Evolutionary conservation across 805 yeast species (phyloP).

Genomic region (Yarrowia porcina): DNA sequence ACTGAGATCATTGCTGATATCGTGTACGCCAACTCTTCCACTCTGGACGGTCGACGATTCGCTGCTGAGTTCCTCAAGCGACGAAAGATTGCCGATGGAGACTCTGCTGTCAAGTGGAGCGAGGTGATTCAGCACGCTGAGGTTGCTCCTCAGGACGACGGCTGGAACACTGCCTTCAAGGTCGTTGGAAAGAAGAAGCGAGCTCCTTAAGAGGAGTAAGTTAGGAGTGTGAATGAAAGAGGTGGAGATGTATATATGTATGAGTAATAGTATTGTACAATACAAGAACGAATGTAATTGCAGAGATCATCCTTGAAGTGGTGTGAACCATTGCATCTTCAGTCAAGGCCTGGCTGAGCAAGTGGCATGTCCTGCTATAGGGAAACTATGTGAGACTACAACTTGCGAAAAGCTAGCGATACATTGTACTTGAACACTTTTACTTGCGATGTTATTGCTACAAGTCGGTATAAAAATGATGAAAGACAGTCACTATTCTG

Average conservation of each 20-base stretch:
- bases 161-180: slow-evolving; percentile 49
- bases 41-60: slow-evolving; percentile 92
- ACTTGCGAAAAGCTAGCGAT: no score
- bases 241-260: background rate
- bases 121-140: slow-evolving; percentile 54
- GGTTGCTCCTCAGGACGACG: slow-evolving; percentile 37
- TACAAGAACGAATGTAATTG: no score
- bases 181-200: slow-evolving; percentile 60
- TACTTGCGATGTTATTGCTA: no score
- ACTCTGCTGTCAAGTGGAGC: slow-evolving; percentile 51
- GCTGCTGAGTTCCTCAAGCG: slow-evolving; percentile 85
- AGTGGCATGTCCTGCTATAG: no score
- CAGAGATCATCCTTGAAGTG: no score
- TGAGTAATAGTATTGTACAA: background rate
- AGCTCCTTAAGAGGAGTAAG: background rate
- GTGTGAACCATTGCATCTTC: no score
- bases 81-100: slow-evolving; percentile 65
- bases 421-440: no score
- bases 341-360: no score
- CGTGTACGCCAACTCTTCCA: slow-evolving; percentile 78
- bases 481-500: no score
- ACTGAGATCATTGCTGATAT: slow-evolving; percentile 88
- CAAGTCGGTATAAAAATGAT: no score
- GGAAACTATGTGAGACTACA: no score
- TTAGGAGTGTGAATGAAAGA: background rate